A percentile compares a stretch with the other conserved stretches of the same genome.
phyloP scores from a whole-genome alignment of 345 rosid genomes.

The Camelina neglecta region DNA sequence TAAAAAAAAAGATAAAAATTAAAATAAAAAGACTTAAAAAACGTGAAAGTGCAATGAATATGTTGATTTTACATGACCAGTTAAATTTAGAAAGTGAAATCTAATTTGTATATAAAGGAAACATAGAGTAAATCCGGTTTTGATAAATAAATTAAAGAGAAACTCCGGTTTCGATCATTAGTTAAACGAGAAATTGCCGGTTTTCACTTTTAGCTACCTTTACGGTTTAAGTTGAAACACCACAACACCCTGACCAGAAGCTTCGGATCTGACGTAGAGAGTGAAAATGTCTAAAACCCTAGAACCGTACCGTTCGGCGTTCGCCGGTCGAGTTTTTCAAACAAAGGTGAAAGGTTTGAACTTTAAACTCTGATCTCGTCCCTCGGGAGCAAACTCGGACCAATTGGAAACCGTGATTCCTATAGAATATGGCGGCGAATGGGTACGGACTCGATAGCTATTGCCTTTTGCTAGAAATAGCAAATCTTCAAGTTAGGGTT shows the following conservation, averaged over 20 bases:
- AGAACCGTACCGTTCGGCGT: constrained; percentile 10
- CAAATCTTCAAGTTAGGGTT: background rate
- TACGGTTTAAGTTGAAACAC: background rate
- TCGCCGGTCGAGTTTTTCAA: constrained; percentile 10
- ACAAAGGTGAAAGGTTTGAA: constrained; percentile 25
- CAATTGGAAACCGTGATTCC: background rate
- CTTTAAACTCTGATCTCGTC: background rate
- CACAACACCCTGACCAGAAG: background rate
- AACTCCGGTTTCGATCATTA: background rate
- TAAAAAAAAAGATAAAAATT: too few species aligned
- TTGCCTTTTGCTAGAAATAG: constrained; percentile 1
- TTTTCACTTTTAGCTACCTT: background rate
- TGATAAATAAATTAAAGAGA: background rate
- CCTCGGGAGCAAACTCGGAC: background rate
- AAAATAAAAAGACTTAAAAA: too few species aligned
- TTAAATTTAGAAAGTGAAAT: too few species aligned
- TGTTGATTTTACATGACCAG: too few species aligned
- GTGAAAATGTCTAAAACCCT: constrained; percentile 26
- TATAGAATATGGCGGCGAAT: constrained; percentile 32
- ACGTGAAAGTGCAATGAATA: too few species aligned
- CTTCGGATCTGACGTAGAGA: background rate
- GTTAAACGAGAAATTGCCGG: background rate
- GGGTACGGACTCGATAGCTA: constrained; percentile 25
- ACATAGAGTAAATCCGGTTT: too few species aligned
- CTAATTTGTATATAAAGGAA: too few species aligned